Percentiles rank a stretch among this genome's conserved stretches.
Conservation (phyloP, 1,139 yeast species). For the Blastobotrys raffinosifermentans region DNA sequence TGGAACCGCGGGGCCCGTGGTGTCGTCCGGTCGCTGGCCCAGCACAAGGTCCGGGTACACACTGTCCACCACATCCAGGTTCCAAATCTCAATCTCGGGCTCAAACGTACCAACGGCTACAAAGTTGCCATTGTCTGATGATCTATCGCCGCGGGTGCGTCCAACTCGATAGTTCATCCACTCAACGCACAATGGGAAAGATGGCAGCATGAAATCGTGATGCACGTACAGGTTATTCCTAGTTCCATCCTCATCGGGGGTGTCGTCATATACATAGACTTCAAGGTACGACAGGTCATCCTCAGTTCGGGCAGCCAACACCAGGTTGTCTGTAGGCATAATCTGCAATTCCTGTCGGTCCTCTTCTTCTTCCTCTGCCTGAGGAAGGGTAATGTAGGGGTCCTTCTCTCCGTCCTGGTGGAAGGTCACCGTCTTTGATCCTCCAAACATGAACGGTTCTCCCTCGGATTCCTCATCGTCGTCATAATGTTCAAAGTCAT, state of each 20-base stretch:
- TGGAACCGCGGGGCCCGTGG: slow-evolving; percentile 31
- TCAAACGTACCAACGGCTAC: slow-evolving; percentile 97
- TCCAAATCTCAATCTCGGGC: slow-evolving; percentile 97
- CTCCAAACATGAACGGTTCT: slow-evolving; percentile 37
- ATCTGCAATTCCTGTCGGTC: slow-evolving; percentile 82
- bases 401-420: slow-evolving; percentile 59
- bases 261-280: slow-evolving; percentile 87
- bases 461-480: slow-evolving; percentile 61
- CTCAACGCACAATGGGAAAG: slow-evolving; percentile 94
- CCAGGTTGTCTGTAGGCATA: slow-evolving; percentile 82
- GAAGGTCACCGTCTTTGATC: slow-evolving; percentile 43
- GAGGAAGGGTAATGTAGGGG: slow-evolving; percentile 64
- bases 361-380: slow-evolving; percentile 53
- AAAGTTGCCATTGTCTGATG: slow-evolving; percentile 61
- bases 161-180: slow-evolving; percentile 70
- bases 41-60: slow-evolving; percentile 92
- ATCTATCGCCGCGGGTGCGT: slow-evolving; percentile 16
- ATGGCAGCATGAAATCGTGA: slow-evolving; percentile 94
- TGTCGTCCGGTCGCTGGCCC: slow-evolving; percentile 63
- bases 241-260: slow-evolving; percentile 53
- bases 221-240: slow-evolving; percentile 83
- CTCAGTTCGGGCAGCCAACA: slow-evolving; percentile 90
- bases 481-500: slow-evolving; percentile 80
- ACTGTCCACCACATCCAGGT: slow-evolving; percentile 83
- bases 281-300: slow-evolving; percentile 91